A percentile compares a stretch with the other conserved stretches of the same genome.
These are phyloP conservation scores for Yamadazyma triangularis DNA, from an alignment of 1,139 yeast species.

Conservation along the genomic window DNA sequence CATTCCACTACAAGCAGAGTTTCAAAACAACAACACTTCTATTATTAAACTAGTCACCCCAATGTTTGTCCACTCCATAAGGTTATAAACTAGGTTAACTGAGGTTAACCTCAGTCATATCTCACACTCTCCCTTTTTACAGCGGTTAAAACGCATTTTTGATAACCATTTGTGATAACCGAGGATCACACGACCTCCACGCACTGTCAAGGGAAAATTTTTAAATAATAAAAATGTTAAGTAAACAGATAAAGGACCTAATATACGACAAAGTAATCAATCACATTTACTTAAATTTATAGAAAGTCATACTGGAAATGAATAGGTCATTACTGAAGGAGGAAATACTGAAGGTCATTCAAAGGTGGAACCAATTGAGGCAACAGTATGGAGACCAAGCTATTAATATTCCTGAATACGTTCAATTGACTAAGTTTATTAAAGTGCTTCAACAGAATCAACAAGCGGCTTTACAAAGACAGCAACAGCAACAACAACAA, in stretches of 20 bases:
- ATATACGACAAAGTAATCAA: conserved; percentile 2
- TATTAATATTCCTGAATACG: conserved; percentile 56
- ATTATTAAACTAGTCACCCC: no score
- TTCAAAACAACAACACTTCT: no score
- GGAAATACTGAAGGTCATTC: conserved; percentile 40
- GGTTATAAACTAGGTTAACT: no score
- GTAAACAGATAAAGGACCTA: conserved; percentile 1
- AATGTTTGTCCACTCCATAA: no score
- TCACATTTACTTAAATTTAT: conserved; percentile 1
- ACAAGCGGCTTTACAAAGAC: conserved; percentile 13
- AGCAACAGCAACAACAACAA: conserved; percentile 15
- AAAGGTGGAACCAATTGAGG: conserved; percentile 61
- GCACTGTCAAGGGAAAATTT: neutral
- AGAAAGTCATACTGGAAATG: conserved; percentile 13
- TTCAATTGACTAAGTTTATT: conserved; percentile 52
- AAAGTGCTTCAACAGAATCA: conserved; percentile 44
- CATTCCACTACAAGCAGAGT: no score
- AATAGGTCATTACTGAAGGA: conserved; percentile 34
- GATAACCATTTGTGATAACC: no score
- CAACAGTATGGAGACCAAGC: conserved; percentile 65
- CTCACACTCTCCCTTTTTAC: no score
- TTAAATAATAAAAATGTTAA: neutral
- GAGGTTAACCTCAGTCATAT: no score
- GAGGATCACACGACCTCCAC: no score
- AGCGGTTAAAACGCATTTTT: no score